Evolutionary conservation across 1,139 yeast species (phyloP), one percentile per base, ranked within the genome.

Genomic region (Sugiyamaella japonica): DNA sequence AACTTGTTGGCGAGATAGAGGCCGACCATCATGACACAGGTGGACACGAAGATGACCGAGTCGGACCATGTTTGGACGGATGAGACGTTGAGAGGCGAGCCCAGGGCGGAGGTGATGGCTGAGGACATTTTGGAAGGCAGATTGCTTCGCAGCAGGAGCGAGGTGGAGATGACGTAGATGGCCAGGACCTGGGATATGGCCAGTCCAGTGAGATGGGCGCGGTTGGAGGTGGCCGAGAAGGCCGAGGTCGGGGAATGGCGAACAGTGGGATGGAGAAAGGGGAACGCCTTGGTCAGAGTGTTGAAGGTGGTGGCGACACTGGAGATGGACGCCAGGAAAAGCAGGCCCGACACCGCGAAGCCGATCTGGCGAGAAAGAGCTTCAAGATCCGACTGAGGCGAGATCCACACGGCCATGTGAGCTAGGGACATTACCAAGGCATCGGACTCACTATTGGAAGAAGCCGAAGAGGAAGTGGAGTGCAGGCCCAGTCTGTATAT

Each of bases 41-140:
- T 80, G 3, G 86, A 76, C 5, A 80, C 55, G 10, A 84, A 81
- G 71, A 84, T 89, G 31, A 88, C 80, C 59, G 83, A 76, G 65
- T 90, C 96, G 66, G 88, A 89, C 90, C 95, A 86, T 32, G 78
- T 73, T 65, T 90, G 96, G 34, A 89, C 83, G 55, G 85, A 79
- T 39, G 76, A 72, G 16, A 83, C 83, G 60, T 83, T 85, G 52
- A 77, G 62, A 3, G 78, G 76, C 7, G 76, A 72, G 8, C 76
- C 77, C 39, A 76, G 68, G 12, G 77, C 80, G n/a, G 74, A 72
- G 28, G 83, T 79, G 39, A 75, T 72, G 20, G 83, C 81, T 53
- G 84, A 77, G 8, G 86, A 75, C 63, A 83, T 80, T 29, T 72
- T 76, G 15, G 76, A 70, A 0, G 96, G 93, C 53, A 89, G 70